Evolutionary conservation across 2,329 filamentous ascomycete species (phyloP).

Genomic region (Nigrospora oryzae): DNA sequence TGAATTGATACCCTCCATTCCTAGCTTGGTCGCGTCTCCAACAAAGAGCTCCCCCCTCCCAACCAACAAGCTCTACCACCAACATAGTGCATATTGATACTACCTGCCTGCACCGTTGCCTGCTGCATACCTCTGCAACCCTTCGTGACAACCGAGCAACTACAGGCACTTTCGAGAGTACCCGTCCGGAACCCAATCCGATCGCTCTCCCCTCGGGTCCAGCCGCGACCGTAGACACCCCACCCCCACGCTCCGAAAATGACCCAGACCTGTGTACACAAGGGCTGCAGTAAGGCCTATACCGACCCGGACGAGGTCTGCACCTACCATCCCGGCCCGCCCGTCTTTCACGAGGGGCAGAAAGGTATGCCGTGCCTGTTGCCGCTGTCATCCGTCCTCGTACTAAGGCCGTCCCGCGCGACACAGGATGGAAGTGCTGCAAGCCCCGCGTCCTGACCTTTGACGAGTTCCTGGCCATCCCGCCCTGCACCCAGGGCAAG

Average conservation of each 20-base stretch:
- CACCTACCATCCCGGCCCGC: constrained; percentile 86
- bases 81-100: too few relatives aligned
- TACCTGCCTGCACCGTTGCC: too few relatives aligned
- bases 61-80: too few relatives aligned
- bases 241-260: constrained; percentile 27
- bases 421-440: constrained; percentile 93
- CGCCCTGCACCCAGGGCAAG: constrained; percentile 85
- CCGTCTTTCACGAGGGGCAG: constrained; percentile 94
- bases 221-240: not conserved
- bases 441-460: constrained; percentile 95
- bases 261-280: constrained; percentile 88
- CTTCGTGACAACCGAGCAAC: too few relatives aligned
- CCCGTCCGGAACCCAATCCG: too few relatives aligned
- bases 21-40: too few relatives aligned
- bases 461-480: constrained; percentile 91
- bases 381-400: not conserved
- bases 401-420: not conserved
- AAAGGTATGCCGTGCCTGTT: constrained; percentile 56
- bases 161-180: too few relatives aligned
- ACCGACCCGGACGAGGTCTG: constrained; percentile 76
- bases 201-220: too few relatives aligned
- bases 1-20: too few relatives aligned
- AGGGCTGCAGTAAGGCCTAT: constrained; percentile 87
- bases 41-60: too few relatives aligned
- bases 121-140: too few relatives aligned